These are phyloP conservation scores for Scutellaria baicalensis DNA, from an alignment of 257 asterid species.

Conservation along the genomic window DNA sequence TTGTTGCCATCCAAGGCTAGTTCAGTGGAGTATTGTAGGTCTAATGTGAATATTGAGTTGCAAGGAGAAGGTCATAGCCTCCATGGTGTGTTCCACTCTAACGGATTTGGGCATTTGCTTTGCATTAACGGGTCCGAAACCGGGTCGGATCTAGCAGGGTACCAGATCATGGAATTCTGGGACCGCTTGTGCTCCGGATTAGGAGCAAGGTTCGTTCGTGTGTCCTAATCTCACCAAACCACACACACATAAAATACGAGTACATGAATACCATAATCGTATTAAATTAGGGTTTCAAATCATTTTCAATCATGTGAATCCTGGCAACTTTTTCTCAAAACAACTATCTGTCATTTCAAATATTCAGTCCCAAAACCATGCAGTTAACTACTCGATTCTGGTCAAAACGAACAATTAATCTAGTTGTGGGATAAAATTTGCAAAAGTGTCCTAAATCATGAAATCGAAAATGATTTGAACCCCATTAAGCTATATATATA, in stretches of 20 bases:
- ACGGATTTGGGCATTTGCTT: conserved; percentile 92
- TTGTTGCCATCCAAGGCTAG: conserved; percentile 54
- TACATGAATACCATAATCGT: too few relatives aligned
- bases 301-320: too few relatives aligned
- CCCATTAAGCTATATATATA: too few relatives aligned
- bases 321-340: too few relatives aligned
- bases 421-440: too few relatives aligned
- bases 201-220: conserved; percentile 77
- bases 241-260: background rate
- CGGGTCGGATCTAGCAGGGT: conserved; percentile 60
- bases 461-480: too few relatives aligned
- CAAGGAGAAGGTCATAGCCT: conserved; percentile 48
- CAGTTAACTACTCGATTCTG: too few relatives aligned
- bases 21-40: conserved; percentile 32
- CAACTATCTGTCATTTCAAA: too few relatives aligned
- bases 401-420: too few relatives aligned
- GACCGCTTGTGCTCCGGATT: conserved; percentile 80
- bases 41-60: conserved; percentile 54
- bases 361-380: too few relatives aligned
- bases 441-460: too few relatives aligned
- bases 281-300: too few relatives aligned
- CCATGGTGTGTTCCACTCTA: conserved; percentile 92
- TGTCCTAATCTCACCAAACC: background rate
- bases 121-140: conserved; percentile 68
- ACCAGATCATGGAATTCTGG: conserved; percentile 93